phyloP scores from a whole-genome alignment of 2,329 filamentous ascomycete genomes.

The Pezicula radicicola region DNA sequence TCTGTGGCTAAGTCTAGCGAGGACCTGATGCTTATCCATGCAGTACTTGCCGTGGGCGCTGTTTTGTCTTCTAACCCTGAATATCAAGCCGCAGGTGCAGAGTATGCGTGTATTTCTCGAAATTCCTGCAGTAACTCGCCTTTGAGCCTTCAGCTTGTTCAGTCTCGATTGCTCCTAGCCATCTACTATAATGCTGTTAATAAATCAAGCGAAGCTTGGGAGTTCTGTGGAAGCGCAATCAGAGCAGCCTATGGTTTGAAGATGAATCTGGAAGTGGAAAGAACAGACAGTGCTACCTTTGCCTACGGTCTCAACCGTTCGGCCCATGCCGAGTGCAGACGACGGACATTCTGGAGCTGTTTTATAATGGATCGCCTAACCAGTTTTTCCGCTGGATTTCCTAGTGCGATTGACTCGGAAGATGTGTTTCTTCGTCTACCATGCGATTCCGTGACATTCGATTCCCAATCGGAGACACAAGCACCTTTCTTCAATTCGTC shows the following conservation, averaged over 20 bases:
- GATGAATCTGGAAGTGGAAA: constrained; percentile 60
- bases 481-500: constrained; percentile 60
- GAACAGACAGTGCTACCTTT: constrained; percentile 38
- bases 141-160: constrained; percentile 61
- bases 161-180: constrained; percentile 63
- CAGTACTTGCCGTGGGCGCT: constrained; percentile 54
- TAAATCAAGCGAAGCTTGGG: constrained; percentile 57
- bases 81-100: constrained; percentile 38
- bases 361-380: constrained; percentile 69
- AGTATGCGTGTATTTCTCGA: constrained; percentile 52
- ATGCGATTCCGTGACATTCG: constrained; percentile 57
- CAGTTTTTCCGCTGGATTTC: constrained; percentile 50
- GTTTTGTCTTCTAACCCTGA: constrained; percentile 48
- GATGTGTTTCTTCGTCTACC: constrained; percentile 68
- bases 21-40: constrained; percentile 59
- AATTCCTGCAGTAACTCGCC: constrained; percentile 52
- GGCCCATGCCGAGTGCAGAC: constrained; percentile 62
- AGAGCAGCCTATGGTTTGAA: constrained; percentile 56
- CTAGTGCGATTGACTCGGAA: constrained; percentile 56
- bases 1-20: constrained; percentile 42
- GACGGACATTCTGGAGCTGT: constrained; percentile 70
- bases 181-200: constrained; percentile 63
- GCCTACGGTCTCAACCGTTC: constrained; percentile 56
- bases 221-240: constrained; percentile 60
- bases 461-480: constrained; percentile 53